Percentiles rank a stretch among this genome's conserved stretches.
phyloP scores from a whole-genome alignment of 1,284 basidiomycete genomes.

The Leccinum fuscescens region DNA sequence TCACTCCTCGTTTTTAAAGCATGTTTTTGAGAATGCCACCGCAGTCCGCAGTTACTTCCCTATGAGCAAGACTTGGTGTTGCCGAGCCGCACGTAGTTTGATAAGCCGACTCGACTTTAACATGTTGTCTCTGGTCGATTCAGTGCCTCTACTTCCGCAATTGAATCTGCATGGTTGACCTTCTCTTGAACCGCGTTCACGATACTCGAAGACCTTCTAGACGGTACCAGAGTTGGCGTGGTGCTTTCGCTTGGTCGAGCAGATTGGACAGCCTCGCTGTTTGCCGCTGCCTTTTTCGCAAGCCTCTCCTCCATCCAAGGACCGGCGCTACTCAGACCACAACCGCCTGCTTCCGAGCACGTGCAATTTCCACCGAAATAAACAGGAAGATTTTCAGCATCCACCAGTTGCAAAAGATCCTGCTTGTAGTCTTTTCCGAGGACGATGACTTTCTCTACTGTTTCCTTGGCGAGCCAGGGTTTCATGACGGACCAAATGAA shows the following conservation, averaged over 20 bases:
- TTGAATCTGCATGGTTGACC: neutral
- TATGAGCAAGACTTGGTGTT: neutral
- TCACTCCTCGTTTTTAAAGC: neutral
- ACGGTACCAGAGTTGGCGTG: conserved; percentile 2
- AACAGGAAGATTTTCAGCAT: conserved; percentile 50
- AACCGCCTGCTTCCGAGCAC: conserved; percentile 54
- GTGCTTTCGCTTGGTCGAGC: neutral
- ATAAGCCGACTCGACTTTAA: neutral
- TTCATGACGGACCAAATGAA: conserved; percentile 67
- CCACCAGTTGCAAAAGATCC: conserved; percentile 53
- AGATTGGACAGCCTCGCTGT: neutral
- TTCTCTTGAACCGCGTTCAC: conserved; percentile 14
- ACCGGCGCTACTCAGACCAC: conserved; percentile 58
- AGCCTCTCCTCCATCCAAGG: conserved; percentile 66
- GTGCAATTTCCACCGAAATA: conserved; percentile 51
- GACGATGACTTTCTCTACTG: conserved; percentile 61
- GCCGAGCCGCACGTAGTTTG: neutral
- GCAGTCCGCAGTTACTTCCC: neutral
- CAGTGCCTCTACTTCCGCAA: neutral
- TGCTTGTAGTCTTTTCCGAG: conserved; percentile 57
- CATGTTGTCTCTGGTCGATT: conserved; percentile 5
- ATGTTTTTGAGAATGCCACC: neutral
- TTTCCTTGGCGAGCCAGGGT: conserved; percentile 71
- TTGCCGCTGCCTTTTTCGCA: conserved; percentile 32
- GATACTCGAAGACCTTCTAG: conserved; percentile 11